Conservation (phyloP, 2,329 filamentous ascomycete species). For the Aspergillus fischeri region DNA sequence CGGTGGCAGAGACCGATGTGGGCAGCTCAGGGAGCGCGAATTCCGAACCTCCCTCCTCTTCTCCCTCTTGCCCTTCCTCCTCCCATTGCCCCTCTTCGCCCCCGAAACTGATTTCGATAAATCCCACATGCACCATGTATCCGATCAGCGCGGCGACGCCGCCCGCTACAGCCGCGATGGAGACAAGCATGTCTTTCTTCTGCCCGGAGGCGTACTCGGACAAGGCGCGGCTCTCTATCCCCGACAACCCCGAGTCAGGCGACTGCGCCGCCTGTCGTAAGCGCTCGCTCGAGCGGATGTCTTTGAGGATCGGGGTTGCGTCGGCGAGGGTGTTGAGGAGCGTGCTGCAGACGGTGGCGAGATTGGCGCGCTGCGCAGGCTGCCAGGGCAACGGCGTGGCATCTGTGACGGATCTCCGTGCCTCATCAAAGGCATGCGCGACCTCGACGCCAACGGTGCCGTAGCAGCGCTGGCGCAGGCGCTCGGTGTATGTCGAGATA, state of each 20-base stretch:
- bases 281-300: slow-evolving; percentile 34
- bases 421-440: slow-evolving; percentile 17
- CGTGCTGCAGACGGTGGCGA: slow-evolving; percentile 30
- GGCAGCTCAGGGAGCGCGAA: neutral
- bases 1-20: slow-evolving; percentile 11
- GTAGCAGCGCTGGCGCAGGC: slow-evolving; percentile 36
- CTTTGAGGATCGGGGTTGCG: slow-evolving; percentile 33
- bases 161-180: slow-evolving; percentile 32
- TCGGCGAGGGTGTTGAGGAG: slow-evolving; percentile 34
- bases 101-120: slow-evolving; percentile 11
- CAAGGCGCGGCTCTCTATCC: slow-evolving; percentile 22
- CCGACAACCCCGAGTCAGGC: slow-evolving; percentile 20
- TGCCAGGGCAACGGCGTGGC: slow-evolving; percentile 39
- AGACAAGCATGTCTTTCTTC: slow-evolving; percentile 33
- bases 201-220: slow-evolving; percentile 20
- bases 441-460: slow-evolving; percentile 24
- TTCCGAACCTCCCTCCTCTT: neutral
- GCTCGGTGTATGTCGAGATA: slow-evolving; percentile 44
- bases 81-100: slow-evolving; percentile 3
- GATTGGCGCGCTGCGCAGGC: slow-evolving; percentile 28
- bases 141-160: slow-evolving; percentile 33
- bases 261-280: slow-evolving; percentile 31
- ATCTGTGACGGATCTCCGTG: slow-evolving; percentile 4
- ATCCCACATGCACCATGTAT: slow-evolving; percentile 33
- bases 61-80: slow-evolving; percentile 6